phyloP scores from a whole-genome alignment of 768 basidiomycete genomes.

The Leccinum disarticulatum region DNA sequence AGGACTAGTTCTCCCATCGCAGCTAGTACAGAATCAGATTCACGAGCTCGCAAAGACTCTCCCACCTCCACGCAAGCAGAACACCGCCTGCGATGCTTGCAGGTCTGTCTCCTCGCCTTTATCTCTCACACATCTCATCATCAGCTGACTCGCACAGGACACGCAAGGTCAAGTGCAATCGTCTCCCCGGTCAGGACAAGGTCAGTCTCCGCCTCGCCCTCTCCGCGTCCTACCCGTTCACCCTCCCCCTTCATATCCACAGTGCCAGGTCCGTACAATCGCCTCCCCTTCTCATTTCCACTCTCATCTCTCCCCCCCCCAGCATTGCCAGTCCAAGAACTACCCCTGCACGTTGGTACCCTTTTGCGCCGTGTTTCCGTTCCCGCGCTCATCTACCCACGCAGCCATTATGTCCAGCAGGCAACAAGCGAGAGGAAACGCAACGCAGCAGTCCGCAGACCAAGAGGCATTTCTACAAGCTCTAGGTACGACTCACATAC shows the following conservation, averaged over 20 bases:
- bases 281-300: conserved; percentile 5
- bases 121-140: conserved; percentile 9
- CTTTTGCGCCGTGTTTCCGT: conserved; percentile 15
- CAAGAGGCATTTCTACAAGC: conserved; percentile 57
- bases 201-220: conserved; percentile 39
- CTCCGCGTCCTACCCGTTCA: conserved; percentile 6
- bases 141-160: conserved; percentile 45
- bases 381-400: conserved; percentile 19
- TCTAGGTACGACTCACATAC: conserved; percentile 41
- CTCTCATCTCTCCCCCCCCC: conserved; percentile 10
- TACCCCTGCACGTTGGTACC: conserved; percentile 85
- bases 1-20: conserved; percentile 65
- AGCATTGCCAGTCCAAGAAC: conserved; percentile 87
- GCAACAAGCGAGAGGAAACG: conserved; percentile 86
- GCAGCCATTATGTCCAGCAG: conserved; percentile 78
- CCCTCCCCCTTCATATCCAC: conserved; percentile 20
- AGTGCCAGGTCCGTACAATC: conserved; percentile 64
- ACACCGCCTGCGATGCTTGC: conserved; percentile 93
- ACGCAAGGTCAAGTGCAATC: conserved; percentile 88
- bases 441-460: conserved; percentile 55
- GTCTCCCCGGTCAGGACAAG: conserved; percentile 80
- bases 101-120: conserved; percentile 44
- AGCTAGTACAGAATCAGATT: conserved; percentile 76
- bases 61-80: conserved; percentile 87
- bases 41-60: conserved; percentile 78